phyloP scores from a whole-genome alignment of 2,329 filamentous ascomycete species.

The Penicillium nordicum region DNA sequence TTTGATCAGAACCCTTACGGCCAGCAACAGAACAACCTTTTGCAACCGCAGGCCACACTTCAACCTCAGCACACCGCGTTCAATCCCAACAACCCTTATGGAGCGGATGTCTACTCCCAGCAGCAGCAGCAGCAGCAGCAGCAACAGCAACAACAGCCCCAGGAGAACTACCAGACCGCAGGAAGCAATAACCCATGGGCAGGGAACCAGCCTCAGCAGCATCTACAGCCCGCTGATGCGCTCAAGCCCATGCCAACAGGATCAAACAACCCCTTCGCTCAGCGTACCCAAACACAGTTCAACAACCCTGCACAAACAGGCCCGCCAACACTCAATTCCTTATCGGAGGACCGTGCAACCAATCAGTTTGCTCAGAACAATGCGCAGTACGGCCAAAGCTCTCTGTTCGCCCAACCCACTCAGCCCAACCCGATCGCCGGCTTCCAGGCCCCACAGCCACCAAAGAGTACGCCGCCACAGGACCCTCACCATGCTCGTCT shows the following conservation, averaged over 20 bases:
- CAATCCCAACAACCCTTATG: constrained; percentile 58
- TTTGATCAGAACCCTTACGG: constrained; percentile 58
- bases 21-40: constrained; percentile 40
- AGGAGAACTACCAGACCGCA: constrained; percentile 63
- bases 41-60: constrained; percentile 51
- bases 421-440: constrained; percentile 37
- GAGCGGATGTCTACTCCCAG: constrained; percentile 42
- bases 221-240: constrained; percentile 55
- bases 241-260: constrained; percentile 83
- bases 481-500: constrained; percentile 68
- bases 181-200: constrained; percentile 97
- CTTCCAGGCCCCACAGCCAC: constrained; percentile 32
- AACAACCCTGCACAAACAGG: constrained; percentile 45
- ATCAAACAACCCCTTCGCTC: constrained; percentile 95
- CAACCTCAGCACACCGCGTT: constrained; percentile 61
- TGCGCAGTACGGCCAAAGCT: constrained; percentile 38
- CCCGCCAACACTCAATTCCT: constrained; percentile 48
- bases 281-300: constrained; percentile 57
- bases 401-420: constrained; percentile 35
- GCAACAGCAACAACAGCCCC: constrained; percentile 46
- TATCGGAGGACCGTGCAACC: constrained; percentile 16
- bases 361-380: constrained; percentile 8
- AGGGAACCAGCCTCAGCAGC: constrained; percentile 52
- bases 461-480: constrained; percentile 33
- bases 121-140: constrained; percentile 32